A percentile compares a stretch with the other conserved stretches of the same genome.
Evolutionary conservation across 139 green algal species (phyloP).

Genomic region (Chlamydomonas schloesseri): DNA sequence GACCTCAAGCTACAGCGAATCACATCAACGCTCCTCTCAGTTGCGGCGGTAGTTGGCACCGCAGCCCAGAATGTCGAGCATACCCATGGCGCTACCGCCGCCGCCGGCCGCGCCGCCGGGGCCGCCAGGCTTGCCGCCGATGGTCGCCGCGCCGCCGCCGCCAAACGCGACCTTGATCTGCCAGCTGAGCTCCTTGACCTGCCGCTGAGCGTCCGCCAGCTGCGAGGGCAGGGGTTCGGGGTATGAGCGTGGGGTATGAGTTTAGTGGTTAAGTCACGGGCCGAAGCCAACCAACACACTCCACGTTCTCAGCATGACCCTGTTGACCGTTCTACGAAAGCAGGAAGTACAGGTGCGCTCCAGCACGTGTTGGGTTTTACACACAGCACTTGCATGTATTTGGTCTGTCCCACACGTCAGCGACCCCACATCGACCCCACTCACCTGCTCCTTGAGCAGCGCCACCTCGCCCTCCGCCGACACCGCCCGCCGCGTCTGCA

Average conservation of each 20-base stretch:
- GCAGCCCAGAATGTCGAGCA: conserved; percentile 61
- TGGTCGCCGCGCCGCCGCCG: background rate
- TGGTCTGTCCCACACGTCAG: no score
- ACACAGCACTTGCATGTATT: no score
- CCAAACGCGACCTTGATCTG: conserved; percentile 63
- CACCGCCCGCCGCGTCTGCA: conserved; percentile 60
- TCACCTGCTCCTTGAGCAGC: conserved; percentile 40
- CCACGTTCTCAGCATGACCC: background rate
- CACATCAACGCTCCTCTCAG: no score
- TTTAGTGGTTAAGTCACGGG: background rate
- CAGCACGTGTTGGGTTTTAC: no score
- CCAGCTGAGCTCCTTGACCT: conserved; percentile 62
- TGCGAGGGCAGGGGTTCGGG: background rate
- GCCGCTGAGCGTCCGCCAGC: conserved; percentile 51
- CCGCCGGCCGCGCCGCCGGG: background rate
- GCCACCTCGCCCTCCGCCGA: conserved; percentile 55
- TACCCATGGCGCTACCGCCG: conserved; percentile 39
- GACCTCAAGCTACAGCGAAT: no score
- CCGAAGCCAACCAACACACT: background rate
- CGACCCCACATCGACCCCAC: no score
- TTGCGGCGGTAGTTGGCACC: conserved; percentile 59
- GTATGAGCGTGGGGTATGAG: background rate
- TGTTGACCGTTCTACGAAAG: no score
- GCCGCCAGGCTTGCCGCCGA: no score
- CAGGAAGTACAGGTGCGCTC: no score